A percentile compares a stretch with the other conserved stretches of the same genome.
Conservation (phyloP, 1,139 yeast genomes). For the Scheffersomyces cryptocercus region DNA sequence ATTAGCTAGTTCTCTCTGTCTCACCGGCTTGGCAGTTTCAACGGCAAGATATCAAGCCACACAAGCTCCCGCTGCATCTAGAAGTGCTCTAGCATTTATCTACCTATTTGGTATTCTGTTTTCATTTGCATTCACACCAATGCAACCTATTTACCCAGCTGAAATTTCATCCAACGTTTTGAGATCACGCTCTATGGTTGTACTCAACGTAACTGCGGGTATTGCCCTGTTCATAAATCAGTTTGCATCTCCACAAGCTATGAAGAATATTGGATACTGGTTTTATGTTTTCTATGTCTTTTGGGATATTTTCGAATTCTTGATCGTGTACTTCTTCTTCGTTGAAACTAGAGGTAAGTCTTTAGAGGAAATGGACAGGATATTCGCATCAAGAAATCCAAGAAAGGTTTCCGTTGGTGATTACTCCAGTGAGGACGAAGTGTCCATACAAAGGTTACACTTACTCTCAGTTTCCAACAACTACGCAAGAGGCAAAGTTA, state of each 20-base stretch:
- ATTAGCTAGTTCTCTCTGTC: conserved; percentile 14
- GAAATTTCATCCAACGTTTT: conserved; percentile 18
- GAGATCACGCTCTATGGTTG: conserved; percentile 17
- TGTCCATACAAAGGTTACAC: neutral
- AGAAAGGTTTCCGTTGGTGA: neutral
- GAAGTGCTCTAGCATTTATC: conserved; percentile 17
- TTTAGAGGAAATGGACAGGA: conserved; percentile 28
- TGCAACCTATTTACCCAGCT: conserved; percentile 22
- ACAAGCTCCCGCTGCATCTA: conserved; percentile 13
- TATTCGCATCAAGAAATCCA: conserved; percentile 11
- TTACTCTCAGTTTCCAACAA: neutral
- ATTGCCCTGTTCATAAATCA: conserved; percentile 19
- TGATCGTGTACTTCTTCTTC: conserved; percentile 25
- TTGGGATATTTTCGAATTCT: conserved; percentile 18
- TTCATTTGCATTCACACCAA: conserved; percentile 20
- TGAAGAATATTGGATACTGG: conserved; percentile 21
- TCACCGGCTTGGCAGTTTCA: conserved; percentile 15
- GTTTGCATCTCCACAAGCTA: conserved; percentile 22
- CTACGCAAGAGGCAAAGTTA: neutral
- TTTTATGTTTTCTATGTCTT: conserved; percentile 20
- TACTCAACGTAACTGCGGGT: conserved; percentile 14
- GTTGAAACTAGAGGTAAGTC: conserved; percentile 29
- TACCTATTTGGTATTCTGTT: conserved; percentile 21
- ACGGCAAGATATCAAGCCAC: conserved; percentile 14
- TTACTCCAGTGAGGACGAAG: neutral